Evolutionary conservation across 2,329 filamentous ascomycete genomes (phyloP), one percentile per base, ranked within the genome.

Genomic region (Zymoseptoria brevis): DNA sequence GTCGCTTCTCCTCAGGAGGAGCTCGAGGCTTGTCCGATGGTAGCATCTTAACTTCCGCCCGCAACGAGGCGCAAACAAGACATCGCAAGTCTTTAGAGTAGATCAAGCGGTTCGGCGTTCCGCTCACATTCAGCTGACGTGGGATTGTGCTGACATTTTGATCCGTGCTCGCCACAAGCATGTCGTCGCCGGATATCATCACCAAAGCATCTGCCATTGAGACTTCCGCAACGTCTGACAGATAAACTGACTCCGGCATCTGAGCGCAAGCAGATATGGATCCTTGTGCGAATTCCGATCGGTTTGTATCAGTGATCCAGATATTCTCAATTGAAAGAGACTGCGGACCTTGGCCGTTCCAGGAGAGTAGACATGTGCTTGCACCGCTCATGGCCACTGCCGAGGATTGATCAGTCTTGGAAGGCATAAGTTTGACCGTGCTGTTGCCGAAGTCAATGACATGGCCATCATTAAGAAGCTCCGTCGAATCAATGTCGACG

Each of bases 31-130:
- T 63, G 24, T 60, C 55, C 9, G 60, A 57, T 29, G 62, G 57
- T 11, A 65, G 54, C 5, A 58, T 56, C 41, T 67, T 68, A 29
- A 73, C 69, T 52, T 76, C 72, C 7, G 71, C 69, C 50, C 71
- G 68, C 8, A 68, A 65, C 1, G 74, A 81, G 21, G 79, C 79
- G 11, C 81, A 76, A 30, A 84, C 75, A 26, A 84, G 72, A 60
- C 76, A 77, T 11, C 64, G 65, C 26, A 69, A 57, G n/a, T 66
- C 60, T 29, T 68, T 64, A 2, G 67, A 67, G 55, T 70, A 69
- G 21, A 72, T 57, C 13, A 72, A 52, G 13, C 69, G 68, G 51
- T 56, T 69, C 2, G 70, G 70, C 8, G 69, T 71, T 8, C 70
- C 69, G 26, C 50, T 65, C 2, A 71, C 62, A 19, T 54, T 45